A percentile compares a stretch with the other conserved stretches of the same genome.
Evolutionary conservation across 306 rosid genomes (phyloP).

Genomic region (Senna tora): DNA sequence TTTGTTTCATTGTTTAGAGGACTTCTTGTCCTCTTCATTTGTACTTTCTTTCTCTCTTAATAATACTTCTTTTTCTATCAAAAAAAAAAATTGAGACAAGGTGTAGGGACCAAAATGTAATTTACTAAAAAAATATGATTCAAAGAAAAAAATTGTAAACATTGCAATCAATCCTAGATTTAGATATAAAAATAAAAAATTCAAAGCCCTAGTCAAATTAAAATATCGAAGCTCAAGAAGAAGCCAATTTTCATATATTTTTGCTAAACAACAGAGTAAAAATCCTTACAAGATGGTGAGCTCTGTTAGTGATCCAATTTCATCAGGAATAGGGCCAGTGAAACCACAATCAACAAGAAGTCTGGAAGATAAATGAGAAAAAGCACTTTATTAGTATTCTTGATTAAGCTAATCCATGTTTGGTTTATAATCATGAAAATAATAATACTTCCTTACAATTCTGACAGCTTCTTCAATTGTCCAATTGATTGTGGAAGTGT

Average conservation of each 20-base stretch:
- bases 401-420: background rate
- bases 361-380: slow-evolving; percentile 40
- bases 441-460: slow-evolving; percentile 44
- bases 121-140: too few relatives aligned
- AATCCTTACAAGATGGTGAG: slow-evolving; percentile 53
- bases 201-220: background rate
- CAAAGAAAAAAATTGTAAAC: too few relatives aligned
- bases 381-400: slow-evolving; percentile 7
- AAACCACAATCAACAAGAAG: slow-evolving; percentile 63
- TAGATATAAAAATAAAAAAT: too few relatives aligned
- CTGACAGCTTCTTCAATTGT: slow-evolving; percentile 47
- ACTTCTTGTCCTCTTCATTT: too few relatives aligned
- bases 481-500: slow-evolving; percentile 54
- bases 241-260: background rate
- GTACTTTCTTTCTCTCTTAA: too few relatives aligned
- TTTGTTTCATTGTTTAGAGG: too few relatives aligned
- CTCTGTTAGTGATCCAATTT: slow-evolving; percentile 51
- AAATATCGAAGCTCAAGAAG: background rate
- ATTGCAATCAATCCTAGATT: too few relatives aligned
- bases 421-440: slow-evolving; percentile 1
- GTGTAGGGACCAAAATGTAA: too few relatives aligned
- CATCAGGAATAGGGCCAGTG: slow-evolving; percentile 55
- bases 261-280: background rate
- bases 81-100: too few relatives aligned
- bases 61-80: too few relatives aligned